Percentiles rank a stretch among this genome's conserved stretches.
Conservation (phyloP, 2,329 filamentous ascomycete species). For the Sporothrix brasiliensis region DNA sequence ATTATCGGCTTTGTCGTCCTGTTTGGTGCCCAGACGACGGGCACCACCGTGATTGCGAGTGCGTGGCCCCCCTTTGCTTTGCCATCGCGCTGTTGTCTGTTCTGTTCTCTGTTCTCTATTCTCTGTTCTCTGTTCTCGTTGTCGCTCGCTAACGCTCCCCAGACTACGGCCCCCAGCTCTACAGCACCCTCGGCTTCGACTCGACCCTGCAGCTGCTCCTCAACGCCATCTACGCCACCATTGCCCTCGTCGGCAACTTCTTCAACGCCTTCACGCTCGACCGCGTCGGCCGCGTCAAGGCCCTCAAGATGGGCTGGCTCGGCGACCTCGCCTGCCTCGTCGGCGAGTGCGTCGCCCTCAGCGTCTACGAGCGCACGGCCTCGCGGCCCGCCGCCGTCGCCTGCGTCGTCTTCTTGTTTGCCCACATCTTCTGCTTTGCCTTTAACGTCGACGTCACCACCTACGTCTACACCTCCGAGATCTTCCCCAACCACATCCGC, state of each 20-base stretch:
- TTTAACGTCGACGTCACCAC: constrained; percentile 20
- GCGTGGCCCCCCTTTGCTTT: too few species aligned
- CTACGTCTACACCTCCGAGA: constrained; percentile 52
- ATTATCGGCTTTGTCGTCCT: constrained; percentile 15
- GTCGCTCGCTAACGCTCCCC: background rate
- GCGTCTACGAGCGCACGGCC: constrained; percentile 1
- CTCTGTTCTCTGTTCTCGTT: too few species aligned
- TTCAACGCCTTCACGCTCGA: constrained; percentile 17
- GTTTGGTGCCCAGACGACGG: constrained; percentile 16
- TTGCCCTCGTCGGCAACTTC: constrained; percentile 19
- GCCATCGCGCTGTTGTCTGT: too few species aligned
- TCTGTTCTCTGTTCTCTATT: too few species aligned
- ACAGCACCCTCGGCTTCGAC: constrained; percentile 18
- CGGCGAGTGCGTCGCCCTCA: constrained; percentile 2
- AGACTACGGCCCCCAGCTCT: constrained; percentile 19
- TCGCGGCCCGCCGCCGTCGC: constrained; percentile 3
- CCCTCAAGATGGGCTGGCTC: constrained; percentile 23
- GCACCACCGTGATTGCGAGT: constrained; percentile 20
- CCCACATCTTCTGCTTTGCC: constrained; percentile 19
- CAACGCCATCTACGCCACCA: constrained; percentile 5
- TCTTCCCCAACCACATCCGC: constrained; percentile 56
- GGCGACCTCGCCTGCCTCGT: background rate
- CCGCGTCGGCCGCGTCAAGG: constrained; percentile 13
- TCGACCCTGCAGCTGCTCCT: constrained; percentile 4
- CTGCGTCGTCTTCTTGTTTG: constrained; percentile 20